A percentile compares a stretch with the other conserved stretches of the same genome.
Conservation (phyloP, 768 basidiomycete genomes). For the Leucosporidium scottii region DNA sequence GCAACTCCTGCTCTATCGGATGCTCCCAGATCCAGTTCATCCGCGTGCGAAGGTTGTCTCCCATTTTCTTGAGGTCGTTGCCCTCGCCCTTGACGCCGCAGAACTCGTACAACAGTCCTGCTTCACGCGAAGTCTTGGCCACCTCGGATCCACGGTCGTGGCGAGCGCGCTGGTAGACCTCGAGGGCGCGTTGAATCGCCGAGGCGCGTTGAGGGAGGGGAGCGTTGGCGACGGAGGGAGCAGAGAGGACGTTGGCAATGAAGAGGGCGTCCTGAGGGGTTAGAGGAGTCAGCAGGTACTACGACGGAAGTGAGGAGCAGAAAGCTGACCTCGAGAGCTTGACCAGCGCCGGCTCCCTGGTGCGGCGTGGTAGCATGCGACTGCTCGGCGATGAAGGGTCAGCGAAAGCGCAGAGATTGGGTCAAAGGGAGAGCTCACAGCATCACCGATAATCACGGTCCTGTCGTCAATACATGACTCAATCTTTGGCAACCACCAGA, state of each 20-base stretch:
- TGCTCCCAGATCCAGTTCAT: constrained; percentile 24
- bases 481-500: background rate
- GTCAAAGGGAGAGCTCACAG: background rate
- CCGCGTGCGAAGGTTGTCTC: constrained; percentile 5
- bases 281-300: background rate
- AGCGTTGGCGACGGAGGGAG: background rate
- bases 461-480: background rate
- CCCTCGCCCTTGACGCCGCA: constrained; percentile 8
- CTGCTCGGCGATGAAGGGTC: background rate
- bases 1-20: constrained; percentile 3
- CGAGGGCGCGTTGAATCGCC: background rate
- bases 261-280: background rate
- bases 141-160: constrained; percentile 18
- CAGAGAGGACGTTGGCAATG: constrained; percentile 1
- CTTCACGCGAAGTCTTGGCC: constrained; percentile 27
- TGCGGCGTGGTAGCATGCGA: background rate
- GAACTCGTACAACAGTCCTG: constrained; percentile 39
- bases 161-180: background rate
- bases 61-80: constrained; percentile 5
- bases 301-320: background rate
- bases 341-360: constrained; percentile 4
- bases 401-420: background rate
- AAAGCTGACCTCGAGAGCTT: constrained; percentile 1
- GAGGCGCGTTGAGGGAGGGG: background rate
- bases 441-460: background rate